These are phyloP conservation scores for Tagetes patula DNA, from an alignment of 129 eudicot species.

Conservation along the genomic window DNA sequence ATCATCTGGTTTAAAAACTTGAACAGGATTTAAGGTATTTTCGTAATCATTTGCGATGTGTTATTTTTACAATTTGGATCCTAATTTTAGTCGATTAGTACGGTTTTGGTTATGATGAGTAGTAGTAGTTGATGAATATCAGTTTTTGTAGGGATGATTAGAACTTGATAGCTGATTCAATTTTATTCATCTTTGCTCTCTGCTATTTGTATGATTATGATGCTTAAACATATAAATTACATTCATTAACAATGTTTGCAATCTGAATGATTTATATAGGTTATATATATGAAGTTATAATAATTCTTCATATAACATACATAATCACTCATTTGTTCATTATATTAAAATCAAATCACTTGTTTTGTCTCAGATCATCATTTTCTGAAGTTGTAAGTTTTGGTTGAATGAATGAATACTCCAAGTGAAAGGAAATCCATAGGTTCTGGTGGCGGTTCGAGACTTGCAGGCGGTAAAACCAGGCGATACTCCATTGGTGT, in stretches of 20 bases:
- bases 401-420: constrained; percentile 37
- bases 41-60: neutral
- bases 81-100: constrained; percentile 1
- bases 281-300: neutral
- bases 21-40: constrained; percentile 15
- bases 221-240: constrained; percentile 15
- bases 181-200: constrained; percentile 7
- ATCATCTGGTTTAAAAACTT: neutral
- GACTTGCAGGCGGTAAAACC: constrained; percentile 31
- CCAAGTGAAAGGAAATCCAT: constrained; percentile 25
- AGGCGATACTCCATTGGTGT: constrained; percentile 30
- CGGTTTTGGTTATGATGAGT: neutral
- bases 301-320: neutral
- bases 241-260: neutral
- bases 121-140: constrained; percentile 8
- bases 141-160: constrained; percentile 21
- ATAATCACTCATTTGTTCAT: neutral
- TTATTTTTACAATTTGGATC: constrained; percentile 1
- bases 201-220: constrained; percentile 8
- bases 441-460: constrained; percentile 37
- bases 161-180: neutral
- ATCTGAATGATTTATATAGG: constrained; percentile 15
- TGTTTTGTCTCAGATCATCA: constrained; percentile 16
- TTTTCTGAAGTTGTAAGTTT: constrained; percentile 20
- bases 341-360: neutral